These are phyloP conservation scores for Neurospora sp. DNA, from an alignment of 495 filamentous ascomycete species.

Conservation along the genomic window DNA sequence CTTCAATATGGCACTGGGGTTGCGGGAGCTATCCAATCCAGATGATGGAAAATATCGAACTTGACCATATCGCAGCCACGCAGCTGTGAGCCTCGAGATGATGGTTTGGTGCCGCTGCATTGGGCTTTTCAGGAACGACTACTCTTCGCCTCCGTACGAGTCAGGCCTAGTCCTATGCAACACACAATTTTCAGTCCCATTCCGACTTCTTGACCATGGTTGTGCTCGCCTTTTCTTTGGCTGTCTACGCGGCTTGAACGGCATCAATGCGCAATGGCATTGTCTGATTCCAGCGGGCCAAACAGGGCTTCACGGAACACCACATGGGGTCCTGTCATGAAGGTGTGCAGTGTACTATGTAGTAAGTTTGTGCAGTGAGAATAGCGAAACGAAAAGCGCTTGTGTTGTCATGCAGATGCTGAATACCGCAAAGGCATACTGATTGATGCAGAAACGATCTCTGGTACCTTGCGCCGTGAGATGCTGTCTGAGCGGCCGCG, in stretches of 20 bases:
- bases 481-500: slow-evolving; percentile 9
- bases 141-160: neutral
- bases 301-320: slow-evolving; percentile 10
- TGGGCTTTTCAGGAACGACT: neutral
- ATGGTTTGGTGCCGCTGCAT: neutral
- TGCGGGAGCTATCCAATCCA: neutral
- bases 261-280: slow-evolving; percentile 1
- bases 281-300: slow-evolving; percentile 20
- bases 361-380: neutral
- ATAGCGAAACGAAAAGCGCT: neutral
- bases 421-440: neutral
- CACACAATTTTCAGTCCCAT: neutral
- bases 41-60: neutral
- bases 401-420: neutral
- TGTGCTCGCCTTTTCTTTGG: neutral
- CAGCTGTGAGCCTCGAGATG: neutral
- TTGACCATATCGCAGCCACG: neutral
- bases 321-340: neutral
- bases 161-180: neutral
- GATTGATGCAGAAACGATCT: slow-evolving; percentile 15
- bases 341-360: neutral
- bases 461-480: slow-evolving; percentile 10
- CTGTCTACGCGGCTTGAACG: neutral
- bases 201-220: neutral
- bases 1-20: slow-evolving; percentile 5